These are phyloP conservation scores for Capniomyces stellatus DNA, from an alignment of 371 early-diverging fungal genomes.

Conservation along the genomic window DNA sequence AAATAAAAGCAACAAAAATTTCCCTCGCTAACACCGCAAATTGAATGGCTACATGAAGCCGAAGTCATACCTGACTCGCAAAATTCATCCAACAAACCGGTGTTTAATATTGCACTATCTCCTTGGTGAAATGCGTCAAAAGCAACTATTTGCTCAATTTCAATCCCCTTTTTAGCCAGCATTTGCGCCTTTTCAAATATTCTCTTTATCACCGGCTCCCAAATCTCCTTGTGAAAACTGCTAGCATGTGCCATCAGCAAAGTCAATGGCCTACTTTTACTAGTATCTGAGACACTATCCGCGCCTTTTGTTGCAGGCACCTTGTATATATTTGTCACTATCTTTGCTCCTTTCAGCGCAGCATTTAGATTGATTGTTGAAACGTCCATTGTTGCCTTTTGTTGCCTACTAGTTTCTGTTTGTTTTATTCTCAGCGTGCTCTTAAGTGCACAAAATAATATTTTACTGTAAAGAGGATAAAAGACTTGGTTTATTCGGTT, in stretches of 20 bases:
- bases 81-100: not conserved
- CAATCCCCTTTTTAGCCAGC: not conserved
- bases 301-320: not conserved
- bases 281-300: not conserved
- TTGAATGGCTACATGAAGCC: too few relatives aligned
- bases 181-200: not conserved
- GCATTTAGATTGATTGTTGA: not conserved
- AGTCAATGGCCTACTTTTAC: constrained; percentile 5
- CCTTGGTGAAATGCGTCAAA: not conserved
- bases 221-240: constrained; percentile 25
- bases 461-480: too few relatives aligned
- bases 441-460: too few relatives aligned
- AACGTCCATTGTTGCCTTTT: too few relatives aligned
- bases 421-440: too few relatives aligned
- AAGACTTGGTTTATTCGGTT: too few relatives aligned
- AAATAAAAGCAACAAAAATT: too few relatives aligned
- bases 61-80: not conserved
- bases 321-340: not conserved
- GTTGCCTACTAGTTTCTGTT: too few relatives aligned
- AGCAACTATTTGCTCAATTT: not conserved
- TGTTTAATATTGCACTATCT: constrained; percentile 3
- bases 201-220: constrained; percentile 15
- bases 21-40: too few relatives aligned
- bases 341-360: not conserved
- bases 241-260: constrained; percentile 18